Base-by-base conservation (phyloP, 345 rosid genomes). In the Fremontodendron californicum region DNA sequence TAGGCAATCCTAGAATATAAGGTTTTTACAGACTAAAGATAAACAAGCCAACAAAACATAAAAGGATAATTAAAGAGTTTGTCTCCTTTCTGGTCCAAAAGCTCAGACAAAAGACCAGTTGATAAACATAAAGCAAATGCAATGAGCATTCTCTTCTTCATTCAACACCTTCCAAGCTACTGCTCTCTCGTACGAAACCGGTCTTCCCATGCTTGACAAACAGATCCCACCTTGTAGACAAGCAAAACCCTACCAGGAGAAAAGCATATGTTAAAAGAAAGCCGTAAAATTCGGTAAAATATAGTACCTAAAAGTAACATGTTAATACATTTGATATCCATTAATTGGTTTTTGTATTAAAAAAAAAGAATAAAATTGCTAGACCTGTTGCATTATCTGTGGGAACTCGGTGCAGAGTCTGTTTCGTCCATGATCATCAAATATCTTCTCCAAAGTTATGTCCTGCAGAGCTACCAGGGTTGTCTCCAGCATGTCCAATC, bases 101-200 rank as follows among this genome's bases (percentile, higher is more conserved):
- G 45, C 51, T 91, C 87, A 95, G 75, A 93, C 98, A 84, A 95
- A 95, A 42, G 99, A 95, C 99, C 99, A 95, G 80, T 90, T 95
- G 51, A 95, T 78, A 81, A 95, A 95, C 90, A 91, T 90, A 82
- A 95, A 89, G 89, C 97, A 91, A 89, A 93, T 85, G 88, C 98
- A 94, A 76, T 94, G 98, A 57, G 95, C 93, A 78, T 76, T 93
- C 73, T 94, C 98, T 76, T 93, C 99, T 79, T 94, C 98, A 81
- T 94, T 91, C 77, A 93, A 77, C 82, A 93, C 99, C 86, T 93
- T 94, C 98, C 98, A 94, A 25, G 99, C 96, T 81, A 94, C 99
- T n/a, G 98, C 99, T 78, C 95, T 88, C 82, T 93, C 99, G 1
- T 90, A 95, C 0, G 98, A 95, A 57, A 93, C 97, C 0, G 99